Percentiles rank a stretch among this genome's conserved stretches.
Evolutionary conservation across 1,284 basidiomycete genomes (phyloP).

Genomic region (Coniophora puteana): DNA sequence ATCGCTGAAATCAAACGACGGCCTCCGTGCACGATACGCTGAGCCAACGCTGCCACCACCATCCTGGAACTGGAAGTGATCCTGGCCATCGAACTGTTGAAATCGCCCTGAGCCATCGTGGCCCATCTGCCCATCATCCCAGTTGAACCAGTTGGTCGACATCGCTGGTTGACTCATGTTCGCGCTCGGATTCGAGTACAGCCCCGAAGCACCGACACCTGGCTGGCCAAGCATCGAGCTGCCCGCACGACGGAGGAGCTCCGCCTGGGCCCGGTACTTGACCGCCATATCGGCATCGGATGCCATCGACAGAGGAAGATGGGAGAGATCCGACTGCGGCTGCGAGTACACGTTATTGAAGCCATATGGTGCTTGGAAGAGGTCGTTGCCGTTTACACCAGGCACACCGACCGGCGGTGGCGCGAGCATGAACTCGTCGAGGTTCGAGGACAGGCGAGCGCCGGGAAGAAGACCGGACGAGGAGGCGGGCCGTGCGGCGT

Average conservation of each 20-base stretch:
- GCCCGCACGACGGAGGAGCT: slow-evolving; percentile 34
- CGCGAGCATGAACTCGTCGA: slow-evolving; percentile 35
- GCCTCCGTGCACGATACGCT: slow-evolving; percentile 22
- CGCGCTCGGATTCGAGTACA: slow-evolving; percentile 16
- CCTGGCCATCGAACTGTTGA: slow-evolving; percentile 21
- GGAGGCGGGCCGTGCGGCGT: slow-evolving; percentile 31
- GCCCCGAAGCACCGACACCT: slow-evolving; percentile 1
- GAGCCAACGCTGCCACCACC: slow-evolving; percentile 17
- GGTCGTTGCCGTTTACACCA: slow-evolving; percentile 23
- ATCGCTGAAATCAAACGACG: slow-evolving; percentile 29
- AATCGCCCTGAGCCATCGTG: slow-evolving; percentile 3
- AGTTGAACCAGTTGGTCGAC: slow-evolving; percentile 15
- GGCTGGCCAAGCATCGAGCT: slow-evolving; percentile 12
- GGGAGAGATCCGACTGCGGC: slow-evolving; percentile 14
- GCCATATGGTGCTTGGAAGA: slow-evolving; percentile 33
- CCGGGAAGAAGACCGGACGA: slow-evolving; percentile 13
- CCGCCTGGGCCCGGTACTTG: slow-evolving; percentile 47
- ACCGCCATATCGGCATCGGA: slow-evolving; percentile 37
- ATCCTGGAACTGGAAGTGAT: slow-evolving; percentile 16
- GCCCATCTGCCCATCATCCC: not conserved
- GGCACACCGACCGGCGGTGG: slow-evolving; percentile 25
- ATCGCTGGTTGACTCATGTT: slow-evolving; percentile 14
- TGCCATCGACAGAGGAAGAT: slow-evolving; percentile 17
- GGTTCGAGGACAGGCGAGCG: slow-evolving; percentile 15
- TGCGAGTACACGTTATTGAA: slow-evolving; percentile 18